A percentile compares a stretch with the other conserved stretches of the same genome.
Conservation (phyloP, 768 basidiomycete genomes). For the Panaeolus cyanescens region DNA sequence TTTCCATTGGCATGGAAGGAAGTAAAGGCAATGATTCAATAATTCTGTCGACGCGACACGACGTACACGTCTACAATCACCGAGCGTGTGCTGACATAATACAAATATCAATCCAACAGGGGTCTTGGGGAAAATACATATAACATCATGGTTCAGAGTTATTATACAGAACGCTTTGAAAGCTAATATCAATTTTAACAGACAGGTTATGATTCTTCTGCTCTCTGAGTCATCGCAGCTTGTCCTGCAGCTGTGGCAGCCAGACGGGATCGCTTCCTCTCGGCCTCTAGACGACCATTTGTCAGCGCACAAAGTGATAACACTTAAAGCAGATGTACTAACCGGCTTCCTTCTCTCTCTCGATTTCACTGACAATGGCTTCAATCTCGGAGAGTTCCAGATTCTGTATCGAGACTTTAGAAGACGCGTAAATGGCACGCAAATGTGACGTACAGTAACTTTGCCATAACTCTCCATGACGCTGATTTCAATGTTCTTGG, state of each 20-base stretch:
- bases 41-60: conserved; percentile 10
- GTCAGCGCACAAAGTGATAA: neutral
- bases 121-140: neutral
- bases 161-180: neutral
- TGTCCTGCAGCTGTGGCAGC: conserved; percentile 92
- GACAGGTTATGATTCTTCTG: conserved; percentile 33
- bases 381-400: conserved; percentile 88
- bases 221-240: conserved; percentile 79
- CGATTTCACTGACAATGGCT: conserved; percentile 88
- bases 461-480: conserved; percentile 97
- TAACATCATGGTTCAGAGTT: neutral
- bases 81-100: conserved; percentile 20
- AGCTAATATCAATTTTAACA: conserved; percentile 13
- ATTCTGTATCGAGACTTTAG: conserved; percentile 50
- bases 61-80: conserved; percentile 18
- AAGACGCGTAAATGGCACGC: conserved; percentile 4
- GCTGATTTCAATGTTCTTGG: conserved; percentile 99
- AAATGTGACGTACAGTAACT: conserved; percentile 68
- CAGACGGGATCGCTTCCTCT: conserved; percentile 86
- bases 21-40: conserved; percentile 8
- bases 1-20: conserved; percentile 16
- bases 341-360: conserved; percentile 97
- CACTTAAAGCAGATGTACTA: conserved; percentile 22
- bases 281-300: conserved; percentile 67
- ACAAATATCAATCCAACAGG: conserved; percentile 1